A percentile compares a stretch with the other conserved stretches of the same genome.
Conservation (phyloP, 352 stramenopile species). For the Globisporangium alternatum region DNA sequence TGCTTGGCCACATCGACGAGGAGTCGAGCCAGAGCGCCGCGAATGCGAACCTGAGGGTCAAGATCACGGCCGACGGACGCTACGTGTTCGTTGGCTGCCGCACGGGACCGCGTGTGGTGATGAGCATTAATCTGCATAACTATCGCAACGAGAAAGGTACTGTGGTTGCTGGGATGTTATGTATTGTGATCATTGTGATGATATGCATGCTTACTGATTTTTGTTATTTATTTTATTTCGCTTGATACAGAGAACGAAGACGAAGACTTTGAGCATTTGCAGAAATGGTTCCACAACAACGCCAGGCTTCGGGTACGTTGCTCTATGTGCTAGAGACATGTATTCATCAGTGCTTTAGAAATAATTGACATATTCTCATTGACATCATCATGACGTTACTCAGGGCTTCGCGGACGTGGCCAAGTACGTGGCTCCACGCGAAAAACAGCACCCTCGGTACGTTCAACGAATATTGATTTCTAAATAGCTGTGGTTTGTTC, state of each 20-base stretch:
- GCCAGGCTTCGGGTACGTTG: constrained; percentile 51
- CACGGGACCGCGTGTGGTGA: constrained; percentile 59
- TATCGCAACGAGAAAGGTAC: constrained; percentile 82
- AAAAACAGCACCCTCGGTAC: constrained; percentile 13
- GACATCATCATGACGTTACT: not conserved
- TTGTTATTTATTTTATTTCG: constrained; percentile 4
- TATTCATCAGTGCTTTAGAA: not conserved
- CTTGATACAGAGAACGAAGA: constrained; percentile 57
- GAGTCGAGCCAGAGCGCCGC: constrained; percentile 51
- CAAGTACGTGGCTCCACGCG: constrained; percentile 28
- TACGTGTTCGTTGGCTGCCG: constrained; percentile 84
- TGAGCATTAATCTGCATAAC: constrained; percentile 81
- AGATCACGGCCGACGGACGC: constrained; percentile 71
- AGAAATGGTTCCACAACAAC: constrained; percentile 70
- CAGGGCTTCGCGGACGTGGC: constrained; percentile 78
- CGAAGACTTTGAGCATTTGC: constrained; percentile 76
- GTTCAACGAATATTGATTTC: not conserved
- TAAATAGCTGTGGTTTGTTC: not conserved
- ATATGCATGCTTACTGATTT: constrained; percentile 4
- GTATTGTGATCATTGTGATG: not conserved
- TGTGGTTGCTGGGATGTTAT: not conserved
- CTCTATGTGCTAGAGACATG: constrained; percentile 1
- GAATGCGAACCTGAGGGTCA: constrained; percentile 62
- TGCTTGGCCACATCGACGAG: constrained; percentile 80
- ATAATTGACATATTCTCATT: constrained; percentile 11